phyloP scores from a whole-genome alignment of 2,329 filamentous ascomycete genomes.

The Fusarium avenaceum region DNA sequence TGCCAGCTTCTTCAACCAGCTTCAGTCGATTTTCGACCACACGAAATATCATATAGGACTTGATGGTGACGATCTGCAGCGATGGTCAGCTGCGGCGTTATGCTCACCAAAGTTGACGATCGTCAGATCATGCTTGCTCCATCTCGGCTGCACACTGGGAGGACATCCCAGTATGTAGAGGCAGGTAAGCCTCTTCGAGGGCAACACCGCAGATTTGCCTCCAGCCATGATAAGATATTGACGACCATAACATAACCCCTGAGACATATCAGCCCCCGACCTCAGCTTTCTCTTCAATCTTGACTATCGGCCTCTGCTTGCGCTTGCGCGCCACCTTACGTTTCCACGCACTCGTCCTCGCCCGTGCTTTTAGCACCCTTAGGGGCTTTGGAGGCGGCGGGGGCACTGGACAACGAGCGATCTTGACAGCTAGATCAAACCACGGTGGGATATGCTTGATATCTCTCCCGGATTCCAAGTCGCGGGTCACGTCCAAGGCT shows the following conservation, averaged over 20 bases:
- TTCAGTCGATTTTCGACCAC: background rate
- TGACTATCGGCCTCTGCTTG: background rate
- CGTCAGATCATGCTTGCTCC: background rate
- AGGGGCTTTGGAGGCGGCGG: background rate
- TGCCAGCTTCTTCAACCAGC: background rate
- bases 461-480: background rate
- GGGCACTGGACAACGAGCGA: constrained; percentile 16
- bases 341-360: background rate
- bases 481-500: constrained; percentile 54
- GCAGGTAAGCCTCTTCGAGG: background rate
- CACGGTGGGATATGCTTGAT: constrained; percentile 5
- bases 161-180: background rate
- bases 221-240: background rate
- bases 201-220: background rate
- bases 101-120: background rate
- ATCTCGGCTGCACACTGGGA: background rate
- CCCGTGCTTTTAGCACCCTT: background rate
- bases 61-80: background rate
- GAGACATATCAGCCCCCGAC: no score
- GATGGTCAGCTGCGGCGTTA: background rate
- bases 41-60: background rate
- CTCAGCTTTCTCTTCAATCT: background rate
- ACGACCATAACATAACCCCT: background rate
- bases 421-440: constrained; percentile 14
- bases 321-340: no score